Conservation (phyloP, 192 early-diverging fungal genomes). For the Lobosporangium transversale region DNA sequence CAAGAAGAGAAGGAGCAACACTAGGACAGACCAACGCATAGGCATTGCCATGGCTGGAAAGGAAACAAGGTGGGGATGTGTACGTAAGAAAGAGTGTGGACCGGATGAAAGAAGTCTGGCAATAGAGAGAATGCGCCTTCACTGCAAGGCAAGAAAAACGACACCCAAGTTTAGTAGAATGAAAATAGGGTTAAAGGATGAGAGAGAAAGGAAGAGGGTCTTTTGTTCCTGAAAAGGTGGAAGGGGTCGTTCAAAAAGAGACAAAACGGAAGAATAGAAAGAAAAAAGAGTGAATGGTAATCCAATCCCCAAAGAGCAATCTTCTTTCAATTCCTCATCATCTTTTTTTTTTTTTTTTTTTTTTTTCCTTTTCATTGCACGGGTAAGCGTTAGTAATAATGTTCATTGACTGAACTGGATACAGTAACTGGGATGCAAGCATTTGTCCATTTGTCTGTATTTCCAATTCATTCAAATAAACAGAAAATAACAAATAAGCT, state of each 20-base stretch:
- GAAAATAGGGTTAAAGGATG: not conserved
- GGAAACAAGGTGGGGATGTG: not conserved
- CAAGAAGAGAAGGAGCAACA: constrained; percentile 39
- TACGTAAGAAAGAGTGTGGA: not conserved
- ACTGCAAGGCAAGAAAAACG: not conserved
- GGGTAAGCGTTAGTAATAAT: too few species aligned
- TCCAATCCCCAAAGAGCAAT: not conserved
- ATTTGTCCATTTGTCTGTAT: not conserved
- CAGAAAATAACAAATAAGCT: too few species aligned
- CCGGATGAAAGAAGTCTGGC: not conserved
- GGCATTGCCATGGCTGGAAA: constrained; percentile 28
- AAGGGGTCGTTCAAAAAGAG: not conserved
- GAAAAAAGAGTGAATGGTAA: not conserved
- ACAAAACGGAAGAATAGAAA: not conserved
- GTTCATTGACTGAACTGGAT: too few species aligned
- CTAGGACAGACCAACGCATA: constrained; percentile 33
- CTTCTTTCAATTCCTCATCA: not conserved
- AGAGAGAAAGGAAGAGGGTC: too few species aligned
- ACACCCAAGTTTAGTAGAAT: not conserved
- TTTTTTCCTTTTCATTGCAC: too few species aligned
- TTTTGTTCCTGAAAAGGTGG: too few species aligned
- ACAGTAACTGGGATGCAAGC: not conserved
- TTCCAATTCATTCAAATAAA: too few species aligned
- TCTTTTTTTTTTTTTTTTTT: not conserved
- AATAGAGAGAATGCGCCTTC: constrained; percentile 18